phyloP scores from a whole-genome alignment of 148 eudicot genomes.

The Amaranthus cruentus region DNA sequence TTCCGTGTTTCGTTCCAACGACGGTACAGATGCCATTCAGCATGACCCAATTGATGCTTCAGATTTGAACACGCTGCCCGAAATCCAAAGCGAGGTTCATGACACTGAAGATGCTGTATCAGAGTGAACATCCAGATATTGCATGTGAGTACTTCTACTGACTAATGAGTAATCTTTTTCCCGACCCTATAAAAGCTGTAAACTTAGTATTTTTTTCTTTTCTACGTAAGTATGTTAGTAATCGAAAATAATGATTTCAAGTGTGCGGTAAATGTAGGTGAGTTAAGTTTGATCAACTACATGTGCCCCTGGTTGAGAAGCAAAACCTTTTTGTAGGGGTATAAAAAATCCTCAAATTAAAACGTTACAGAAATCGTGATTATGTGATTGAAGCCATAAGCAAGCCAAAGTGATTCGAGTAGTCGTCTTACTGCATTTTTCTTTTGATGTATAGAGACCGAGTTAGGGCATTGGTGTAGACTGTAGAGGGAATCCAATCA shows the following conservation, averaged over 20 bases:
- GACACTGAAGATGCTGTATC: conserved; percentile 44
- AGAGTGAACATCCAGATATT: conserved; percentile 34
- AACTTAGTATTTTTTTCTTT: conserved; percentile 5
- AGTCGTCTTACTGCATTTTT: too few relatives aligned
- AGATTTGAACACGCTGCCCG: conserved; percentile 57
- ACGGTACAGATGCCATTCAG: conserved; percentile 29
- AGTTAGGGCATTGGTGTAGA: too few relatives aligned
- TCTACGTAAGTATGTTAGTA: conserved; percentile 11
- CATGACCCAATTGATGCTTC: conserved; percentile 48
- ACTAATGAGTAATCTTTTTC: background rate
- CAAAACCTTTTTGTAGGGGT: too few relatives aligned
- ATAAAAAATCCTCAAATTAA: too few relatives aligned
- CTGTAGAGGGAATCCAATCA: too few relatives aligned
- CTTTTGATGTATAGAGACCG: too few relatives aligned
- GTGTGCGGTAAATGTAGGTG: conserved; percentile 19
- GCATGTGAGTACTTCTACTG: background rate
- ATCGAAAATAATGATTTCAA: conserved; percentile 10
- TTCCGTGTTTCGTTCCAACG: conserved; percentile 26
- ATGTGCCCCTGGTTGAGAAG: background rate
- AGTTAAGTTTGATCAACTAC: background rate
- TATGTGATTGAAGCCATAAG: too few relatives aligned
- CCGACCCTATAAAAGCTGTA: background rate
- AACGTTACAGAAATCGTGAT: too few relatives aligned
- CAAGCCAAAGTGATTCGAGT: too few relatives aligned
- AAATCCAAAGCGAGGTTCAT: conserved; percentile 56